phyloP scores from a whole-genome alignment of 352 stramenopile species.

The Phytophthora syringae region DNA sequence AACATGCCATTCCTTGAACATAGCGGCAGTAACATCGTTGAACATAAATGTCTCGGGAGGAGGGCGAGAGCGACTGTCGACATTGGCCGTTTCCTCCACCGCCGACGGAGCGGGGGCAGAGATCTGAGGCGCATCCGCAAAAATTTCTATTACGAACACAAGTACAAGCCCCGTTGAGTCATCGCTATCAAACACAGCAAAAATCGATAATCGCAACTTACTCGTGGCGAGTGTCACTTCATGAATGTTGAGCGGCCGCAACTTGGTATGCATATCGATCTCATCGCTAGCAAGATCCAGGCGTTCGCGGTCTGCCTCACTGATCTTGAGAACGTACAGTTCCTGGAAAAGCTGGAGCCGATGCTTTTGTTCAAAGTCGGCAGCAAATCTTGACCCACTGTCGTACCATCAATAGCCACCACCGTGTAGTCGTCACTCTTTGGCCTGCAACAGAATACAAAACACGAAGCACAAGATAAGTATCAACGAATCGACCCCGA shows the following conservation, averaged over 20 bases:
- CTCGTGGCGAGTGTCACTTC: constrained; percentile 88
- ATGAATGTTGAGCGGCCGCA: constrained; percentile 84
- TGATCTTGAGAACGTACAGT: constrained; percentile 91
- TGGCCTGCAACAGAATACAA: constrained; percentile 52
- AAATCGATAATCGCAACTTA: constrained; percentile 39
- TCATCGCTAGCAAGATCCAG: constrained; percentile 85
- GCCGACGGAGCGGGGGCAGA: constrained; percentile 66
- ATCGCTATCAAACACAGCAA: not conserved
- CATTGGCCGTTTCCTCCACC: constrained; percentile 68
- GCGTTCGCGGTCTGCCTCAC: constrained; percentile 80
- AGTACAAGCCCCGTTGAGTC: constrained; percentile 9
- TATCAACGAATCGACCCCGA: constrained; percentile 2
- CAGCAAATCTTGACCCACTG: constrained; percentile 80
- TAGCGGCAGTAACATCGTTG: constrained; percentile 89
- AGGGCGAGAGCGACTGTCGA: constrained; percentile 73
- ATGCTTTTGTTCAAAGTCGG: constrained; percentile 91
- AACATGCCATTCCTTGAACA: constrained; percentile 92
- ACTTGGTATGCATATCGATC: constrained; percentile 89
- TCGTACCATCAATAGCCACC: constrained; percentile 82
- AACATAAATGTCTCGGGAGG: constrained; percentile 92
- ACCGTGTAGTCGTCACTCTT: constrained; percentile 92
- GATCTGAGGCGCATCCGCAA: constrained; percentile 83
- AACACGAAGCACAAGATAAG: not conserved
- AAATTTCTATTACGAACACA: constrained; percentile 65
- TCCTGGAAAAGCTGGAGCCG: constrained; percentile 86